phyloP scores from a whole-genome alignment of 768 basidiomycete genomes.

The Lactarius hengduanensis region DNA sequence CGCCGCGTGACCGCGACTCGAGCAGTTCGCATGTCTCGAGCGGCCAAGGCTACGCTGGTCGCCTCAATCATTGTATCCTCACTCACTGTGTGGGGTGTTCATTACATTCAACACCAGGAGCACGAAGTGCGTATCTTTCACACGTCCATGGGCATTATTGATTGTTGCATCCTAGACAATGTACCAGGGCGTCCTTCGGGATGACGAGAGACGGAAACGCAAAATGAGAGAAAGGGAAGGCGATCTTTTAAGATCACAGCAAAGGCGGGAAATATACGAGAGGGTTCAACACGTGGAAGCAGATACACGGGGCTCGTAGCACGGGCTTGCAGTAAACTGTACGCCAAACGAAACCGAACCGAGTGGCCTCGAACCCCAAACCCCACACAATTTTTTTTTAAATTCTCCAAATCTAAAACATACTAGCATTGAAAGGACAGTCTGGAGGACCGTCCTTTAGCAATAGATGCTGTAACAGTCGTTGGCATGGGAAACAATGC shows the following conservation, averaged over 20 bases:
- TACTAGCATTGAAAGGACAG: no score
- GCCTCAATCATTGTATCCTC: slow-evolving; percentile 61
- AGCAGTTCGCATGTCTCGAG: slow-evolving; percentile 49
- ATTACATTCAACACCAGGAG: slow-evolving; percentile 81
- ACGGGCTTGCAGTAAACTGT: background rate
- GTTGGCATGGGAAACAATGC: no score
- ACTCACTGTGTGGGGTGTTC: slow-evolving; percentile 84
- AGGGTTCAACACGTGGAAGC: slow-evolving; percentile 40
- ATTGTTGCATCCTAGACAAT: slow-evolving; percentile 56
- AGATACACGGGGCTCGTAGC: slow-evolving; percentile 1
- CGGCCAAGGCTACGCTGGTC: slow-evolving; percentile 73
- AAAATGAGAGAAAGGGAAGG: slow-evolving; percentile 69
- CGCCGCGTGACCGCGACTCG: slow-evolving; percentile 13
- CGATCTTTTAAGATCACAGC: slow-evolving; percentile 57
- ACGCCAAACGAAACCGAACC: background rate
- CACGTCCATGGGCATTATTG: background rate
- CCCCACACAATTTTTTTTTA: no score
- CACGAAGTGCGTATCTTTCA: slow-evolving; percentile 56
- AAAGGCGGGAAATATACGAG: slow-evolving; percentile 68
- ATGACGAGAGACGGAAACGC: slow-evolving; percentile 76
- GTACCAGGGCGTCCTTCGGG: slow-evolving; percentile 87
- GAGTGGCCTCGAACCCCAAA: no score
- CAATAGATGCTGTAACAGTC: no score
- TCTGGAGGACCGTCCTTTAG: no score
- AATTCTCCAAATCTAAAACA: no score